These are phyloP conservation scores for Breynia disticha DNA, from an alignment of 441 rosid species.

Conservation along the genomic window DNA sequence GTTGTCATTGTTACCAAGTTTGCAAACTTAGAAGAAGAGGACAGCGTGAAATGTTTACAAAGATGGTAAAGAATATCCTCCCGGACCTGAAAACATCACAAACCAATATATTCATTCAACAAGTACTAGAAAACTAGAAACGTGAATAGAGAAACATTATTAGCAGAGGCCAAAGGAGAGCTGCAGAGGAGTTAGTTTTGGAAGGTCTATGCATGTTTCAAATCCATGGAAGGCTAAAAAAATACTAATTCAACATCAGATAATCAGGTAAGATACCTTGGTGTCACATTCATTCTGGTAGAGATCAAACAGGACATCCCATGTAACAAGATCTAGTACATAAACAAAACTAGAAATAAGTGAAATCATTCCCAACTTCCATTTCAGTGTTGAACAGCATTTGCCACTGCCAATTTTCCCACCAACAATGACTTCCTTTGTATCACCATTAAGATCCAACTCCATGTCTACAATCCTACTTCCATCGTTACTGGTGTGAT, in stretches of 20 bases:
- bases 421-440: constrained; percentile 49
- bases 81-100: constrained; percentile 42
- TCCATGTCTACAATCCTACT: constrained; percentile 81
- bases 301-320: constrained; percentile 66
- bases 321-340: constrained; percentile 40
- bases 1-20: constrained; percentile 45
- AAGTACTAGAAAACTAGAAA: too few relatives aligned
- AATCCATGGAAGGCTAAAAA: too few relatives aligned
- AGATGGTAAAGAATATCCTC: constrained; percentile 52
- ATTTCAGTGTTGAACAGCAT: constrained; percentile 41
- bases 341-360: constrained; percentile 65
- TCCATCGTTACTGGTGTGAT: constrained; percentile 18
- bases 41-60: constrained; percentile 52
- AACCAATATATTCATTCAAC: constrained; percentile 3
- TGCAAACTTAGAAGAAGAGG: constrained; percentile 42
- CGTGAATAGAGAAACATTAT: too few relatives aligned
- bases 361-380: constrained; percentile 83
- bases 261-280: constrained; percentile 40
- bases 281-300: constrained; percentile 54
- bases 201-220: too few relatives aligned
- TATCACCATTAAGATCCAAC: constrained; percentile 60
- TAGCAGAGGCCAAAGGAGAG: too few relatives aligned
- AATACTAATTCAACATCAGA: background rate
- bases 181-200: too few relatives aligned
- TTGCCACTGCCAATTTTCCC: constrained; percentile 38